phyloP scores from a whole-genome alignment of 345 rosid genomes.

The Crucihimalaya himalaica region DNA sequence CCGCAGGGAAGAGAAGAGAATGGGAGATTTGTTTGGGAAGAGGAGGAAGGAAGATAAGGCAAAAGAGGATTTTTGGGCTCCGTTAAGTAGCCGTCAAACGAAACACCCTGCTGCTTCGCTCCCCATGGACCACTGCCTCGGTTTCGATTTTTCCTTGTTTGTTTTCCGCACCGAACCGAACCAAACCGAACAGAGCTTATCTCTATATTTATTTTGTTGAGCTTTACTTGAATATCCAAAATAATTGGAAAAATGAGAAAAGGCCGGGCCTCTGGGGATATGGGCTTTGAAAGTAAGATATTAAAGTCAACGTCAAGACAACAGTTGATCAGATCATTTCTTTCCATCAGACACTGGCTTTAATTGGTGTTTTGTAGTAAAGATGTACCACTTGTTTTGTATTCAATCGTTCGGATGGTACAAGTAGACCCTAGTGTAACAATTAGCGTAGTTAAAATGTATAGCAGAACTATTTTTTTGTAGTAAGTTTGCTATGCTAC shows the following conservation, averaged over 20 bases:
- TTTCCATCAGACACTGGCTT: background rate
- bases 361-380: background rate
- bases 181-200: slow-evolving; percentile 13
- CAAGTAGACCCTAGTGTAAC: no score
- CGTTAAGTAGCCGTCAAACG: slow-evolving; percentile 41
- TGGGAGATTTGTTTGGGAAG: slow-evolving; percentile 9
- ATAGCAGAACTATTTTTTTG: no score
- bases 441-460: no score
- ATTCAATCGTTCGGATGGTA: no score
- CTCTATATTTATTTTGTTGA: background rate
- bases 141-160: slow-evolving; percentile 9
- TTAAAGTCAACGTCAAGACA: slow-evolving; percentile 2
- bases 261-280: background rate
- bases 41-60: slow-evolving; percentile 41
- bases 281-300: background rate
- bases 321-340: background rate
- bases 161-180: slow-evolving; percentile 15
- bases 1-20: slow-evolving; percentile 24
- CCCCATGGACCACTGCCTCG: slow-evolving; percentile 33
- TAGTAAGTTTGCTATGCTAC: no score
- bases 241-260: background rate
- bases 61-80: slow-evolving; percentile 31
- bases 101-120: slow-evolving; percentile 32
- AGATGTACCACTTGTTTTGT: background rate
- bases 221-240: background rate